Conservation (phyloP, 305 asterid genomes). For the Euphrasia arctica region DNA sequence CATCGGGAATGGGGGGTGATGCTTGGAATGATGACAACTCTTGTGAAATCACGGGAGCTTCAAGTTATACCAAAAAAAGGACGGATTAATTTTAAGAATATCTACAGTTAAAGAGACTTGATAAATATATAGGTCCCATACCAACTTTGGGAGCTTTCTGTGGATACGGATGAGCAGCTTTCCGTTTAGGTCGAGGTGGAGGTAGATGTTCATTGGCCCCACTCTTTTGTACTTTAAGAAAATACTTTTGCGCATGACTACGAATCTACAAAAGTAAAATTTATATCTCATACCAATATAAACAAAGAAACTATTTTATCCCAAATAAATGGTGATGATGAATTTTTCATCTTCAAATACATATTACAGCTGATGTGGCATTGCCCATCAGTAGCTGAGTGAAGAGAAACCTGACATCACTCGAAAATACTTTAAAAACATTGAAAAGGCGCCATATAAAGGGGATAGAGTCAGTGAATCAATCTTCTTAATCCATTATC, state of each 20-base stretch:
- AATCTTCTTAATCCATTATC: no score
- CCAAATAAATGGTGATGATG: slow-evolving; percentile 1
- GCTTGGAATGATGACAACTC: slow-evolving; percentile 48
- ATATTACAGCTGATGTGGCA: neutral
- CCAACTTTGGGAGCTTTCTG: slow-evolving; percentile 88
- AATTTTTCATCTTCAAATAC: neutral
- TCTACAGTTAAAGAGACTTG: slow-evolving; percentile 3
- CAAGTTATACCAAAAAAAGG: slow-evolving; percentile 23
- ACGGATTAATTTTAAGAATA: slow-evolving; percentile 17
- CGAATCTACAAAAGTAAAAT: slow-evolving; percentile 64
- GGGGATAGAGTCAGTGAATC: no score
- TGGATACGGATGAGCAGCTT: slow-evolving; percentile 96
- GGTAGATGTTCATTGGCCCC: slow-evolving; percentile 89
- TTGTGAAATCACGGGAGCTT: slow-evolving; percentile 58
- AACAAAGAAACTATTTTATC: slow-evolving; percentile 26
- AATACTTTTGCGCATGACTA: slow-evolving; percentile 95
- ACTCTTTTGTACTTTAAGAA: slow-evolving; percentile 81
- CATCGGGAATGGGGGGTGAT: slow-evolving; percentile 44
- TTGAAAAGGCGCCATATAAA: no score
- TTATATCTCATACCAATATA: neutral
- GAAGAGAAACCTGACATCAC: no score
- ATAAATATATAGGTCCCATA: slow-evolving; percentile 28
- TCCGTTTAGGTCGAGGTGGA: slow-evolving; percentile 96
- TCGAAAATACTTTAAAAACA: no score
- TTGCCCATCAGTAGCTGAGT: no score